Evolutionary conservation across 2,329 filamentous ascomycete species (phyloP).

Genomic region (Thelonectria rubi): DNA sequence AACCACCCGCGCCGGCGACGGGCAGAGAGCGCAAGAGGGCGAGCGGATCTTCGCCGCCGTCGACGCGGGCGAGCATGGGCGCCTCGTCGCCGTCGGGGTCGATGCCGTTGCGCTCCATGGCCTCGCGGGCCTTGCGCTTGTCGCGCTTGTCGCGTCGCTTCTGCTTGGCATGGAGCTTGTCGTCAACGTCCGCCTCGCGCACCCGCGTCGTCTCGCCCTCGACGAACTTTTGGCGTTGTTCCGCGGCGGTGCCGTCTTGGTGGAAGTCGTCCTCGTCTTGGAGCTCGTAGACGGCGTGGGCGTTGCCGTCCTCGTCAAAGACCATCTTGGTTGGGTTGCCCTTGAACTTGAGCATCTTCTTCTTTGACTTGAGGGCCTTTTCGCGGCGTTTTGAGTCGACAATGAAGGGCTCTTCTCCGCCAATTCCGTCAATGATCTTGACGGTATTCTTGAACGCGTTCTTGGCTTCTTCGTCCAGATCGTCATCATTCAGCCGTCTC

Average conservation of each 20-base stretch:
- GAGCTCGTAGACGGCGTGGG: slow-evolving; percentile 88
- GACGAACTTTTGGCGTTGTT: slow-evolving; percentile 80
- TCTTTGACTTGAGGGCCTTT: slow-evolving; percentile 95
- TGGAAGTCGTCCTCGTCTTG: slow-evolving; percentile 85
- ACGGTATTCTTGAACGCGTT: slow-evolving; percentile 53
- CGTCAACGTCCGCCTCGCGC: slow-evolving; percentile 77
- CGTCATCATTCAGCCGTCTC: slow-evolving; percentile 79
- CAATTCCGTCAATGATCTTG: slow-evolving; percentile 73
- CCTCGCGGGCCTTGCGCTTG: slow-evolving; percentile 73
- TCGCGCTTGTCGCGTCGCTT: slow-evolving; percentile 80
- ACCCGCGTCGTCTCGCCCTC: slow-evolving; percentile 78
- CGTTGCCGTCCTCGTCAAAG: slow-evolving; percentile 90
- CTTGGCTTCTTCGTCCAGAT: slow-evolving; percentile 62
- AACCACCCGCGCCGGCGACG: slow-evolving; percentile 51
- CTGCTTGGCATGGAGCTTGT: slow-evolving; percentile 82
- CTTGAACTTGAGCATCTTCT: slow-evolving; percentile 90
- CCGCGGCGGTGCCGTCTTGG: slow-evolving; percentile 76
- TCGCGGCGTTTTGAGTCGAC: slow-evolving; percentile 95
- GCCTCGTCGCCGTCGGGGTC: slow-evolving; percentile 41
- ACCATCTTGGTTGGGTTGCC: slow-evolving; percentile 85
- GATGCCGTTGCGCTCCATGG: slow-evolving; percentile 51
- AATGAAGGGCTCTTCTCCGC: slow-evolving; percentile 77
- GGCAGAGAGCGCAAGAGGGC: slow-evolving; percentile 68
- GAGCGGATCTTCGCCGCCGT: slow-evolving; percentile 51
- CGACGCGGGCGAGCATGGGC: slow-evolving; percentile 47